Base-by-base conservation (phyloP, 768 basidiomycete species). In the Pulveroboletus ravenelii region DNA sequence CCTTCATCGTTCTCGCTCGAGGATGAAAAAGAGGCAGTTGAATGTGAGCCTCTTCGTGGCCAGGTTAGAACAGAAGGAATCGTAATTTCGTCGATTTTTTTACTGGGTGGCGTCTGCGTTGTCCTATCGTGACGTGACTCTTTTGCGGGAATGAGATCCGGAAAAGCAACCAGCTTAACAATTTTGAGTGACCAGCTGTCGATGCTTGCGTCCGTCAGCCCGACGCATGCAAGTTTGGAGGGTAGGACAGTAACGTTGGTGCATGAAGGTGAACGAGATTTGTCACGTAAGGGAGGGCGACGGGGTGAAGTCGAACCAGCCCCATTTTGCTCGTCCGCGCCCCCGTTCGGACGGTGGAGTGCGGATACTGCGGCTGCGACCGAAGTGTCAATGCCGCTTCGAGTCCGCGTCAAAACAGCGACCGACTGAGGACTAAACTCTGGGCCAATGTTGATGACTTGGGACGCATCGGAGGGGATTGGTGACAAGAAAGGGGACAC, bases 111-210 rank as follows among this genome's bases (percentile, higher is more conserved):
- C 12, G 55, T 44, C 17, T 50, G 48, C 8, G 39, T 29, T 42
- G 51, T 18, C 42, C 40, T 38, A 31, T 31, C 34, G 40, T 41
- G 47, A 32, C 41, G 49, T 1, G 62, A 36, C n/a, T 47, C 45
- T 39, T 55, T 62, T 1, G 55, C 44, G n/a, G 75, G 73, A 29
- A 86, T 82, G 47, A 89, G 75, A 52, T 88, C 86, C 0, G 86
- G 85, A 63, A 81, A 89, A 6, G 87, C 85, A 35, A 90, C 75
- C 13, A 89, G 75, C 68, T 88, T 87, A 53, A 90, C 73, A 38
- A 90, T 78, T 71, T 90, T 89, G 53, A 85, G 75, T 20, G 78
- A 78, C 88, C 88, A 90, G 43, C 78, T 76, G 50, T 87, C 83
- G 31, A 81, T 78, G 41, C 74, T 72, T 54, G 84, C 82, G 58